Conservation (phyloP, 2,329 filamentous ascomycete genomes). For the Fusarium illudens region DNA sequence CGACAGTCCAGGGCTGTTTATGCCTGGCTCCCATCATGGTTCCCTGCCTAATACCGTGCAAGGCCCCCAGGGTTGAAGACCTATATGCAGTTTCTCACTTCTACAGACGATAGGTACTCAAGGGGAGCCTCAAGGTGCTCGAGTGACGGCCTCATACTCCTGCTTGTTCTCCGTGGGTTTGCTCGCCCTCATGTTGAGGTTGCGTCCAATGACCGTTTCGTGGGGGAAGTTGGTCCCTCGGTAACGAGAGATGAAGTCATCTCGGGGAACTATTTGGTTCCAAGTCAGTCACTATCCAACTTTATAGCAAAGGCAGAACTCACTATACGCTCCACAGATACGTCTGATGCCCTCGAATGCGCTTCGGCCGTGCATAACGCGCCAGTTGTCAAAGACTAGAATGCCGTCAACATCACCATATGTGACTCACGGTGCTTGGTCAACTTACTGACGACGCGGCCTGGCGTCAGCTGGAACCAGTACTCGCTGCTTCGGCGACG, state of each 20-base stretch:
- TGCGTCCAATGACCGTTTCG: slow-evolving; percentile 53
- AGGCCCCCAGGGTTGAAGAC: background rate
- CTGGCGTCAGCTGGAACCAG: slow-evolving; percentile 83
- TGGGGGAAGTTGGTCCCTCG: slow-evolving; percentile 54
- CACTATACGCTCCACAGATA: slow-evolving; percentile 91
- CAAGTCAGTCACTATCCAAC: slow-evolving; percentile 4
- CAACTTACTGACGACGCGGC: slow-evolving; percentile 75
- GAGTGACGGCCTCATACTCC: slow-evolving; percentile 3
- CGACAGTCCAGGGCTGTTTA: background rate
- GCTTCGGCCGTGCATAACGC: slow-evolving; percentile 86
- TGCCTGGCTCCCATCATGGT: background rate
- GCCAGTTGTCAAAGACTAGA: slow-evolving; percentile 91
- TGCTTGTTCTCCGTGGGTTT: slow-evolving; percentile 1
- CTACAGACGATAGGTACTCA: background rate
- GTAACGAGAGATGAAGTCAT: slow-evolving; percentile 82
- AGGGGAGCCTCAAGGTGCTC: slow-evolving; percentile 1
- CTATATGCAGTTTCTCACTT: background rate
- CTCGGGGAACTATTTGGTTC: slow-evolving; percentile 69
- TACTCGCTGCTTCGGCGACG: slow-evolving; percentile 72
- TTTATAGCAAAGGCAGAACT: slow-evolving; percentile 49
- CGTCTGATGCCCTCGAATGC: slow-evolving; percentile 84
- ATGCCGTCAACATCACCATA: slow-evolving; percentile 19
- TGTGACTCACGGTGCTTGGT: background rate
- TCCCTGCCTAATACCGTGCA: background rate
- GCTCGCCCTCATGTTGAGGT: slow-evolving; percentile 43